Evolutionary conservation across 805 yeast species (phyloP), one percentile per base, ranked within the genome.

Genomic region (Saturnispora gosingensis): DNA sequence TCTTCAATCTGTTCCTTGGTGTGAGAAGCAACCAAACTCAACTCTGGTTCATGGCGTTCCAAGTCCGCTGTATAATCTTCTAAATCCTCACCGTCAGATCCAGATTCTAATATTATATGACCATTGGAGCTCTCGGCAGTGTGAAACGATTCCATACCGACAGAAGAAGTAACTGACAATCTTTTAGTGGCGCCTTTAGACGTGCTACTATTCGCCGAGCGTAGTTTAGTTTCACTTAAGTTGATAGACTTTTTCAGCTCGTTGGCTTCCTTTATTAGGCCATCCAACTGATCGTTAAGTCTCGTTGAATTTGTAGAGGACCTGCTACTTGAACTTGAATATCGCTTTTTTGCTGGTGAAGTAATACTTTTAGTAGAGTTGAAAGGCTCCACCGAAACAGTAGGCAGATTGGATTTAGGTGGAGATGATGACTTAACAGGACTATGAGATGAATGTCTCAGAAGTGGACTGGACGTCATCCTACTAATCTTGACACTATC

Each of bases 211-310:
- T 20, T n/a, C 18, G 11, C 7, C 22, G 30, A 13, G 11, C 13
- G 7, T 4, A 40, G 16, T 24, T 15, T 40, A 22, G 27, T 40
- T 22, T 22, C 30, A 40, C 44, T 24, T 8, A 24, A 7, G 15
- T 40, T n/a, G 6, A 40, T 24, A 24, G 44, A 40, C n/a, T 40
- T 39, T 16, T 58, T 57, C 18, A 66, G 47, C 44, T 59, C 59
- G 44, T 65, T 67, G 44, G 65, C 65, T 47, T 67, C 67, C 48
- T 59, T 62, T 64, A 65, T 67, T 13, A 64, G 59, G 44, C 62
- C 63, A 49, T 67, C 68, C 27, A 67, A 56, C 45, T 61, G 60
- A 2, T 57, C 61, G 45, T 61, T 59, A 5, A 63, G 56, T 35
- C 58, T 53, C 16, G 55, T 57, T 24, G 54, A 35, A 4, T 25